These are phyloP conservation scores for Pseudopediastrum boryanum DNA, from an alignment of 139 green algal genomes.

Conservation along the genomic window DNA sequence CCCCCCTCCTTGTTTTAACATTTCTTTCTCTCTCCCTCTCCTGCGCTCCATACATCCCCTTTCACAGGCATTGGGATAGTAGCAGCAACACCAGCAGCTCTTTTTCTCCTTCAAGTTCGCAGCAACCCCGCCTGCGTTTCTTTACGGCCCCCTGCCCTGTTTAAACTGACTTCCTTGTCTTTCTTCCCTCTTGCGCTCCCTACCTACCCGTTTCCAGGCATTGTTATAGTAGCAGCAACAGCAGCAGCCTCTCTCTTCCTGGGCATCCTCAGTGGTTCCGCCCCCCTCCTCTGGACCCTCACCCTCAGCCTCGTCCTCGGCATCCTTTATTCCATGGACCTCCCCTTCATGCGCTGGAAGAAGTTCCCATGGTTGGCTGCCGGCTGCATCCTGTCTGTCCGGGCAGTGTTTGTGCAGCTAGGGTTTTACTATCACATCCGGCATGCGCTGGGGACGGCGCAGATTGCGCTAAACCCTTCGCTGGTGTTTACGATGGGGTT, in stretches of 20 bases:
- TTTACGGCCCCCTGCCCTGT: too few species aligned
- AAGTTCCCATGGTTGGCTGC: constrained; percentile 79
- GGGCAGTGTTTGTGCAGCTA: constrained; percentile 60
- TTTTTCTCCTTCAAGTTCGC: too few species aligned
- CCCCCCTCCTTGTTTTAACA: too few species aligned
- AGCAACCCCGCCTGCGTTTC: too few species aligned
- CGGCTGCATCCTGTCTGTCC: constrained; percentile 83
- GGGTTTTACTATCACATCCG: constrained; percentile 90
- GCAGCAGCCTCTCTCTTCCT: constrained; percentile 37
- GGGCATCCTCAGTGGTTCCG: constrained; percentile 45
- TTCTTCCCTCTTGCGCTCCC: too few species aligned
- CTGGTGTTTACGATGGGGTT: constrained; percentile 84
- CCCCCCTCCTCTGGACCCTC: constrained; percentile 79
- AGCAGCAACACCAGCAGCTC: too few species aligned
- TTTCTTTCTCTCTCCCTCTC: too few species aligned
- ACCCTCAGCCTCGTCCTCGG: constrained; percentile 77
- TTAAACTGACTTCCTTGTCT: too few species aligned
- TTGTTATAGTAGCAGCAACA: constrained; percentile 7
- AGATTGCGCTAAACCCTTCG: constrained; percentile 32
- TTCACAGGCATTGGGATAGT: too few species aligned
- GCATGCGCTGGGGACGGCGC: constrained; percentile 40
- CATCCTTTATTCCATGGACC: constrained; percentile 86
- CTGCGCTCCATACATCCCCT: too few species aligned
- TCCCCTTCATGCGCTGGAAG: constrained; percentile 95
- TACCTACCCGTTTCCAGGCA: too few species aligned